Evolutionary conservation across 1,139 yeast species (phyloP), one percentile per base, ranked within the genome.

Genomic region (Taphrina flavorubra): DNA sequence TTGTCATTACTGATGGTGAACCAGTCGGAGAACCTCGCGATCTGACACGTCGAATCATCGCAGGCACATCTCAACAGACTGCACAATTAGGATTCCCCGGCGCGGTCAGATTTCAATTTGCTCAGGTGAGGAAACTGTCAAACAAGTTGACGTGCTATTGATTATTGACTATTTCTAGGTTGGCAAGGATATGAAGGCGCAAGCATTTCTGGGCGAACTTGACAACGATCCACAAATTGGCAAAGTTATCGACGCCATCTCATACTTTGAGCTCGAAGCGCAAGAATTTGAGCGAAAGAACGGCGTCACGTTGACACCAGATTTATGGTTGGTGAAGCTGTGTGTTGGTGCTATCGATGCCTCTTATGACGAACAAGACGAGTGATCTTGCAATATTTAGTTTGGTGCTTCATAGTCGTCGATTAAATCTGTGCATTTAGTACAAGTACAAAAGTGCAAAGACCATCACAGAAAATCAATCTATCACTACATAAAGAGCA

Each of bases 71-170:
- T 72, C 63, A 70, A 16, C 69, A 72, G 14, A 70, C 76, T 25
- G 65, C 72, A 1, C 72, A 72, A 58, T 71, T 75, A 42, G 72
- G 76, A 13, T 76, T 72, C 70, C 74, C 78, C 0, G 78, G 78
- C 14, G 75, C 79, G 4, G 74, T 77, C 20, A 77, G 78, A 10
- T 75, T 77, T 73, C 78, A 77, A 71, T 77, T 77, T 67, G 78
- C 78, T 14, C 79, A 77, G 69, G 53, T 49, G 20, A 25, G 36
- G 20, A 31, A 18, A 49, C 8, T n/a, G n/a, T n/a, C n/a, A n/a
- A n/a, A n/a, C n/a, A n/a, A n/a, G n/a, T n/a, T n/a, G n/a, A n/a
- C n/a, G n/a, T n/a, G n/a, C n/a, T n/a, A n/a, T n/a, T n/a, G n/a
- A n/a, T 39, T 25, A 25, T 25, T 25, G 31, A 25, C 31, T 25